A percentile compares a stretch with the other conserved stretches of the same genome.
phyloP scores from a whole-genome alignment of 2,329 filamentous ascomycete species.

The Thielaviopsis euricoi region DNA sequence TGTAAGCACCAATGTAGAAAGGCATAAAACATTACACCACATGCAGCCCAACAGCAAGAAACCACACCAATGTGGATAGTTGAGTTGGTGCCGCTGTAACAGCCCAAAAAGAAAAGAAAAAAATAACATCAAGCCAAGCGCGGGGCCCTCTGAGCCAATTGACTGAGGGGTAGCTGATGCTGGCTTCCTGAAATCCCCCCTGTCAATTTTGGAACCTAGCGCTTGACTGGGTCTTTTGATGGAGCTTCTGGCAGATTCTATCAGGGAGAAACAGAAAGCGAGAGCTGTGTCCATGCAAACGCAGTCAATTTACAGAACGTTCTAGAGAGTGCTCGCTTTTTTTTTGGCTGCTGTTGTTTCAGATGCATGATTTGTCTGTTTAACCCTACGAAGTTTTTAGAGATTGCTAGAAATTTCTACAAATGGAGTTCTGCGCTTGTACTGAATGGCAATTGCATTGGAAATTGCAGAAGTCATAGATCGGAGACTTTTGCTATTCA shows the following conservation, averaged over 20 bases:
- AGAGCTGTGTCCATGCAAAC: background rate
- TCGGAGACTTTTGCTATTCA: background rate
- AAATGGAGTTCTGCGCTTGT: too few relatives aligned
- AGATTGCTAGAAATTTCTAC: background rate
- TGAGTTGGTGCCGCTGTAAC: background rate
- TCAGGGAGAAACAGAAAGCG: background rate
- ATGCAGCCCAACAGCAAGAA: background rate
- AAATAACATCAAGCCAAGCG: background rate
- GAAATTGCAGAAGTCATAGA: too few relatives aligned
- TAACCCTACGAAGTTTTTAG: background rate
- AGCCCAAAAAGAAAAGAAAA: background rate
- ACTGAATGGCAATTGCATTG: too few relatives aligned
- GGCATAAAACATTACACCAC: too few relatives aligned
- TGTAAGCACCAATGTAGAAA: too few relatives aligned
- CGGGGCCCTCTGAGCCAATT: background rate
- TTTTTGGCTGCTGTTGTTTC: background rate
- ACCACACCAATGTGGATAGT: background rate
- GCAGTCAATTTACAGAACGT: background rate
- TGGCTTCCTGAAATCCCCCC: too few relatives aligned
- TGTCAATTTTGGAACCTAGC: background rate
- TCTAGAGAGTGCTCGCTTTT: background rate
- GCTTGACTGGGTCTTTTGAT: background rate
- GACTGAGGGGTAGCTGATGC: background rate
- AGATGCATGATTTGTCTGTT: background rate
- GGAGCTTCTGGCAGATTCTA: background rate